Evolutionary conservation across 2,329 filamentous ascomycete species (phyloP).

Genomic region (Beauveria rudraprayagi): DNA sequence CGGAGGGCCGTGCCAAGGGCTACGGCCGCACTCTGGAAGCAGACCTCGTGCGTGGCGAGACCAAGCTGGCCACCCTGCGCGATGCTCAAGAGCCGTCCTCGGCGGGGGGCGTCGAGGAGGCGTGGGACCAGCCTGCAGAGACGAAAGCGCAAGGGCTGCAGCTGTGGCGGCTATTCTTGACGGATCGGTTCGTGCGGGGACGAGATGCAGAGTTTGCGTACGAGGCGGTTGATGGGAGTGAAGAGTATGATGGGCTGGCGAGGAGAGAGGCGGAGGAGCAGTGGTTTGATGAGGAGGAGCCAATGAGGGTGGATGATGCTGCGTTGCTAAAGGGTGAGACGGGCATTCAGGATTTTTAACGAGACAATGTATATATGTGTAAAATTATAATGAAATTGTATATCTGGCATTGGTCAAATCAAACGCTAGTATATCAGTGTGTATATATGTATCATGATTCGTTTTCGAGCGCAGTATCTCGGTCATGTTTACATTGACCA

Average conservation of each 20-base stretch:
- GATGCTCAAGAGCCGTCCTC: constrained; percentile 26
- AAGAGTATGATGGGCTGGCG: constrained; percentile 58
- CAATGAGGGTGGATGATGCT: constrained; percentile 37
- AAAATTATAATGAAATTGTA: background rate
- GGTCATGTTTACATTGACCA: background rate
- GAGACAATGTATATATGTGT: background rate
- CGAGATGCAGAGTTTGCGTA: constrained; percentile 77
- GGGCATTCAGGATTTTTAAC: constrained; percentile 63
- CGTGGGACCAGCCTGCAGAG: constrained; percentile 23
- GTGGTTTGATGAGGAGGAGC: constrained; percentile 76
- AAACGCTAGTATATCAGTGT: background rate
- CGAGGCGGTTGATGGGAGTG: constrained; percentile 57
- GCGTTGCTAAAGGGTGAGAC: constrained; percentile 47
- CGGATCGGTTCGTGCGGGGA: constrained; percentile 65
- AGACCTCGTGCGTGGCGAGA: constrained; percentile 68
- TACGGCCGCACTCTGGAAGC: constrained; percentile 73
- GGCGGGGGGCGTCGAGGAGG: constrained; percentile 8
- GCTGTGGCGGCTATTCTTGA: constrained; percentile 66
- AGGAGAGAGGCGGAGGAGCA: constrained; percentile 59
- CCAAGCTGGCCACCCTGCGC: constrained; percentile 52
- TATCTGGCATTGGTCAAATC: background rate
- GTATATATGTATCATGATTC: constrained; percentile 12
- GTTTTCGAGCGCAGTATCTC: background rate
- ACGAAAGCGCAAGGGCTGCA: constrained; percentile 56
- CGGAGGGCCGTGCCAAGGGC: constrained; percentile 64